Evolutionary conservation across 2,329 filamentous ascomycete species (phyloP).

Genomic region (Uncinocarpus reesii): DNA sequence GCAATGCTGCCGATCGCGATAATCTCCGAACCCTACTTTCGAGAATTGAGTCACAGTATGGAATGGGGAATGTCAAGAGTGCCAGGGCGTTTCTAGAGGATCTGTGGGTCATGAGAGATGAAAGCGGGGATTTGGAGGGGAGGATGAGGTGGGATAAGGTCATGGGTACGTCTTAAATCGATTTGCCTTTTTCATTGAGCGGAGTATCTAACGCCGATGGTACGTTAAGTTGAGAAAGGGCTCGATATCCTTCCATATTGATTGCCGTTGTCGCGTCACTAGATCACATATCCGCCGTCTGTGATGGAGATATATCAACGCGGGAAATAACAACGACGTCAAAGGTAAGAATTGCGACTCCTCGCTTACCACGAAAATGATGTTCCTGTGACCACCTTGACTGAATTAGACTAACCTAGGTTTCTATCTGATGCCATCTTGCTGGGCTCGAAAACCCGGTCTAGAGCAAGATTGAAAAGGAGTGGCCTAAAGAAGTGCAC

Average conservation of each 20-base stretch:
- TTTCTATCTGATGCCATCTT: no score
- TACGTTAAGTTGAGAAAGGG: constrained; percentile 16
- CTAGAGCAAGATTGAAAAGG: no score
- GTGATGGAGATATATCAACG: no score
- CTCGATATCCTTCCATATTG: constrained; percentile 17
- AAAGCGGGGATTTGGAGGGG: constrained; percentile 15
- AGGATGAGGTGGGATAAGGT: constrained; percentile 18
- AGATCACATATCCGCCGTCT: no score
- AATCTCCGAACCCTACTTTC: constrained; percentile 45
- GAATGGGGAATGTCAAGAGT: constrained; percentile 55
- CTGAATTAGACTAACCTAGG: not conserved
- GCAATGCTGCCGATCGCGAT: constrained; percentile 40
- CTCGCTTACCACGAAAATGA: no score
- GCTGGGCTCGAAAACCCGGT: no score
- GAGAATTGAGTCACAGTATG: constrained; percentile 48
- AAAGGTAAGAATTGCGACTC: no score
- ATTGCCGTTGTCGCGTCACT: no score
- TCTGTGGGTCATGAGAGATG: constrained; percentile 40
- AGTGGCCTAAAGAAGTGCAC: not conserved
- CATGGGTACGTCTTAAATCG: constrained; percentile 15
- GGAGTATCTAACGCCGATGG: not conserved
- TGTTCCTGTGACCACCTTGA: not conserved
- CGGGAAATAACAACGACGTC: no score
- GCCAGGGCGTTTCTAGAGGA: constrained; percentile 53
- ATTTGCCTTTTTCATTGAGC: not conserved